phyloP scores from a whole-genome alignment of 2,329 filamentous ascomycete genomes.

The Phaeophleospora eucalypticola region DNA sequence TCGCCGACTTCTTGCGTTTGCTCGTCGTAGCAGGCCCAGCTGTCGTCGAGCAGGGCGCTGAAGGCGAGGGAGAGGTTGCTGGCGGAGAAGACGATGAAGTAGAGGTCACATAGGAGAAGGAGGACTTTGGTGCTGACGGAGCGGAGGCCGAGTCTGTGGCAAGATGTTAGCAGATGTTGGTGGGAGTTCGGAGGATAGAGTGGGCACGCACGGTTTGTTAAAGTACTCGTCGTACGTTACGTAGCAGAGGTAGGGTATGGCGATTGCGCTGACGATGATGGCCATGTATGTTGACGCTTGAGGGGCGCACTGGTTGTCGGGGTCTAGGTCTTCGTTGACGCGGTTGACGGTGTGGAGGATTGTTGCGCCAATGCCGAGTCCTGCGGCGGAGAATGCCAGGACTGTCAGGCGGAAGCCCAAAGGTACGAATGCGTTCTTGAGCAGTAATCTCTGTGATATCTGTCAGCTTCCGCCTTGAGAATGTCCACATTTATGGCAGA shows the following conservation, averaged over 20 bases:
- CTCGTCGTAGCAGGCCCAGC: conserved; percentile 47
- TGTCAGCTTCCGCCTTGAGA: not conserved
- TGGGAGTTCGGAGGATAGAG: too few species aligned
- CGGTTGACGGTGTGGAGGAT: conserved; percentile 57
- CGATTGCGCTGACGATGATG: conserved; percentile 81
- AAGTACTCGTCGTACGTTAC: conserved; percentile 97
- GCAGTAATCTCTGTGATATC: conserved; percentile 51
- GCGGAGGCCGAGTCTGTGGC: conserved; percentile 66
- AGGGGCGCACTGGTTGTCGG: conserved; percentile 37
- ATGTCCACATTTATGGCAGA: not conserved
- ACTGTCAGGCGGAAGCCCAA: conserved; percentile 77
- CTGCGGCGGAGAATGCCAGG: conserved; percentile 75
- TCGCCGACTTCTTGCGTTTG: conserved; percentile 14
- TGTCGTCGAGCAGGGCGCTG: conserved; percentile 65
- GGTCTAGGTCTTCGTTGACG: conserved; percentile 33
- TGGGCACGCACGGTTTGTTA: conserved; percentile 61
- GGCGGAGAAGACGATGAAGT: conserved; percentile 97
- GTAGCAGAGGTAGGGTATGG: conserved; percentile 84
- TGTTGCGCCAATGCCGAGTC: conserved; percentile 70
- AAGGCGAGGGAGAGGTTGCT: conserved; percentile 89
- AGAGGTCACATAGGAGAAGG: conserved; percentile 83
- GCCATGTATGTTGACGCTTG: conserved; percentile 75
- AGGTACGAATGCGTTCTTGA: conserved; percentile 81
- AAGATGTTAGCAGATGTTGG: conserved; percentile 14
- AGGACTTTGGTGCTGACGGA: conserved; percentile 80